phyloP scores from a whole-genome alignment of 768 basidiomycete species.

The Lentinula sp. region DNA sequence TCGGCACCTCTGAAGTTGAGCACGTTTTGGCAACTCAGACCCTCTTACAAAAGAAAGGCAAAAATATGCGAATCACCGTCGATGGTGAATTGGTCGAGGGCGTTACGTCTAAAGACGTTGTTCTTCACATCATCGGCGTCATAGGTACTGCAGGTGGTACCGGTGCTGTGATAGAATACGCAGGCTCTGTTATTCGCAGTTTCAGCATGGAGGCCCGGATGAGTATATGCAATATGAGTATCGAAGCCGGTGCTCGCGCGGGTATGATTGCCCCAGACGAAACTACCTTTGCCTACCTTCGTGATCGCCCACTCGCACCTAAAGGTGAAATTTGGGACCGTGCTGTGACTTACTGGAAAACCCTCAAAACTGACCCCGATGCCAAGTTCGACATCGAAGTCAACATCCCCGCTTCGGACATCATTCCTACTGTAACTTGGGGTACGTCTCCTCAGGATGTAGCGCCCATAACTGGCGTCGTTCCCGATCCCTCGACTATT shows the following conservation, averaged over 20 bases:
- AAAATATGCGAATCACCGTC: slow-evolving; percentile 90
- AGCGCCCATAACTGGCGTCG: slow-evolving; percentile 72
- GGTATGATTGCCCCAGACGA: slow-evolving; percentile 93
- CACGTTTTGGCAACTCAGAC: slow-evolving; percentile 93
- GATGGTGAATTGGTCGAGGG: slow-evolving; percentile 78
- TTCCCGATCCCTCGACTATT: slow-evolving; percentile 71
- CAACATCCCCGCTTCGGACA: slow-evolving; percentile 75
- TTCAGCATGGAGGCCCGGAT: slow-evolving; percentile 90
- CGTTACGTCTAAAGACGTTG: slow-evolving; percentile 85
- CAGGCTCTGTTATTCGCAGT: slow-evolving; percentile 79
- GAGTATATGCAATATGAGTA: slow-evolving; percentile 94
- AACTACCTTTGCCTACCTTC: slow-evolving; percentile 79
- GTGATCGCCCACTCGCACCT: slow-evolving; percentile 74
- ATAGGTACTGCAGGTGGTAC: slow-evolving; percentile 94
- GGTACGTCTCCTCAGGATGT: slow-evolving; percentile 91
- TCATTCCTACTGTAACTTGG: slow-evolving; percentile 89
- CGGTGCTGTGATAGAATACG: slow-evolving; percentile 87
- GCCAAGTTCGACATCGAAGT: slow-evolving; percentile 83
- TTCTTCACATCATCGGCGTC: slow-evolving; percentile 83
- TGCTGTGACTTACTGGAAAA: slow-evolving; percentile 82
- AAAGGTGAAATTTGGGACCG: slow-evolving; percentile 82
- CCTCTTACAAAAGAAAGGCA: slow-evolving; percentile 77
- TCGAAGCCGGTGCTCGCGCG: slow-evolving; percentile 88
- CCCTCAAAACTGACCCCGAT: slow-evolving; percentile 72
- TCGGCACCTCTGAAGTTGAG: slow-evolving; percentile 91